These are phyloP conservation scores for Dipteronia dyeriana DNA, from an alignment of 345 rosid genomes.

Conservation along the genomic window DNA sequence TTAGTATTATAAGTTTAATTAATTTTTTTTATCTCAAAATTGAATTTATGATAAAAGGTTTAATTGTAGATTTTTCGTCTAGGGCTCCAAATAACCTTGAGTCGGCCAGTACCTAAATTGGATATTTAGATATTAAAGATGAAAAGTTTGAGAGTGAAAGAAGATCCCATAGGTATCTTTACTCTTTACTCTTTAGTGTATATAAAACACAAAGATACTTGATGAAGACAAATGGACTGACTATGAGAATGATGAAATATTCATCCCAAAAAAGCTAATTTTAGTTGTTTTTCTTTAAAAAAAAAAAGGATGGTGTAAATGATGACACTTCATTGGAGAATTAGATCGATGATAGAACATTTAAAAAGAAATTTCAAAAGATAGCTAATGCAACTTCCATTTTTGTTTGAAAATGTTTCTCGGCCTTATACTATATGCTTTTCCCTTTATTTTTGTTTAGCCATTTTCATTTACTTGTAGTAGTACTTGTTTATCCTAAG, in stretches of 20 bases:
- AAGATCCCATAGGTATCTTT: constrained; percentile 10
- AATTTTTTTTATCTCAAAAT: no score
- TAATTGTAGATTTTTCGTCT: no score
- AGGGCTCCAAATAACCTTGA: no score
- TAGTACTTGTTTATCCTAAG: neutral
- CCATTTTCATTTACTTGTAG: no score
- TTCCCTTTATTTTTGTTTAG: neutral
- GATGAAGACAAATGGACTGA: constrained; percentile 15
- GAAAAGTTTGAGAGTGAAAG: neutral
- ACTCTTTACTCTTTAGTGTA: no score
- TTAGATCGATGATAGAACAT: neutral
- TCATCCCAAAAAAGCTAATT: constrained; percentile 8
- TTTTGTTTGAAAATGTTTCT: constrained; percentile 3
- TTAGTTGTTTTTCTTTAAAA: no score
- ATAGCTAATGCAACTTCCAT: neutral
- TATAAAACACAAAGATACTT: constrained; percentile 16
- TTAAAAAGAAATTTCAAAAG: neutral
- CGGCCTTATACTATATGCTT: neutral
- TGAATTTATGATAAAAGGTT: no score
- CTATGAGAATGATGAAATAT: constrained; percentile 17
- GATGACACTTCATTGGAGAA: constrained; percentile 19
- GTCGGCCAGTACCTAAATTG: no score
- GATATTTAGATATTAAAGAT: no score
- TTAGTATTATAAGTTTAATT: no score
- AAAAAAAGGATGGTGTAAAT: neutral